Conservation (phyloP, 2,329 filamentous ascomycete species). For the Penicillium aurantiogriseum region DNA sequence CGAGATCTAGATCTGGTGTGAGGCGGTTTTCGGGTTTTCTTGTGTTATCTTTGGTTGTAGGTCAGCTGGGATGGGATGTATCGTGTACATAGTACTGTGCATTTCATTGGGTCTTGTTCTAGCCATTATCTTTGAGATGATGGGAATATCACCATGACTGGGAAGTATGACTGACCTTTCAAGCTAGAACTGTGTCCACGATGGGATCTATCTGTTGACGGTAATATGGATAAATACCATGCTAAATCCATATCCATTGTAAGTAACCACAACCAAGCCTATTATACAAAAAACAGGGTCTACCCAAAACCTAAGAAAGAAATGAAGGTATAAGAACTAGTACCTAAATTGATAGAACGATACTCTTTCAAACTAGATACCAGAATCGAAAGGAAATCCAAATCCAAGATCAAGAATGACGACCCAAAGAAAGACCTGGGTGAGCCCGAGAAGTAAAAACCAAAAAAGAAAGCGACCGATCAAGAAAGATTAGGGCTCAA, state of each 20-base stretch:
- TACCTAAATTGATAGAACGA: slow-evolving; percentile 11
- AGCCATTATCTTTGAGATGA: neutral
- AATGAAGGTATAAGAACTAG: neutral
- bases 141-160: neutral
- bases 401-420: neutral
- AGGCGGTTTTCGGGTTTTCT: neutral
- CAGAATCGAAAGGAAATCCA: neutral
- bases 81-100: neutral
- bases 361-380: slow-evolving; percentile 14
- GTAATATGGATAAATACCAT: neutral
- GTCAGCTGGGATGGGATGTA: neutral
- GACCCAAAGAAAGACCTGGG: neutral
- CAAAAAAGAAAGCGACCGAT: slow-evolving; percentile 2
- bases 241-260: neutral
- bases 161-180: neutral
- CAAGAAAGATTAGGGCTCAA: slow-evolving; percentile 1
- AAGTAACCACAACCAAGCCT: neutral
- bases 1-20: slow-evolving; percentile 2
- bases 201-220: neutral
- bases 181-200: neutral
- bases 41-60: neutral
- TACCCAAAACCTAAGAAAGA: neutral
- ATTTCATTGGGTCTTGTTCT: too few species aligned
- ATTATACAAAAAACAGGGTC: neutral
- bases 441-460: slow-evolving; percentile 2